Conservation (phyloP, 2,329 filamentous ascomycete genomes). For the Verticillium nonalfalfae region DNA sequence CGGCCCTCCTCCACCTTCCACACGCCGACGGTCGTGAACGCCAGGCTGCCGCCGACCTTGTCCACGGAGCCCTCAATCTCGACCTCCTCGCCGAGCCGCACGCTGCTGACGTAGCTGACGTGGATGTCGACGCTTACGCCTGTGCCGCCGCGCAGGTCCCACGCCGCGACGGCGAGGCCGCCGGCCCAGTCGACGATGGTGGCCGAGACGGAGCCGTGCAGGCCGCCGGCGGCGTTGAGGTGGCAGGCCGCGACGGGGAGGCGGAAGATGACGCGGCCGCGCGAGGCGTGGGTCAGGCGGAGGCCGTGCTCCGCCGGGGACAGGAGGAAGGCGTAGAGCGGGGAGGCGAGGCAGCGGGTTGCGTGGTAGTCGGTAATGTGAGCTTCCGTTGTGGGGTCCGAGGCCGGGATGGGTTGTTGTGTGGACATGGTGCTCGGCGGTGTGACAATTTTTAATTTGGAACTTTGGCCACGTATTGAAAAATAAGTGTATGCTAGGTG, state of each 20-base stretch:
- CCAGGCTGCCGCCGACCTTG: slow-evolving; percentile 60
- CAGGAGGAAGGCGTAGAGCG: slow-evolving; percentile 16
- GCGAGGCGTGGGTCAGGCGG: slow-evolving; percentile 13
- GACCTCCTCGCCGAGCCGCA: slow-evolving; percentile 57
- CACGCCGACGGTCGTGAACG: slow-evolving; percentile 35
- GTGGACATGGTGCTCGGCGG: neutral
- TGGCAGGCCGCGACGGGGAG: slow-evolving; percentile 12
- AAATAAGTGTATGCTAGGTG: no score
- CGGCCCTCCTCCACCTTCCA: slow-evolving; percentile 11
- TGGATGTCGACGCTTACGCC: slow-evolving; percentile 73
- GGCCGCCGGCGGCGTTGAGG: slow-evolving; percentile 34
- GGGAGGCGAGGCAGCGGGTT: slow-evolving; percentile 14
- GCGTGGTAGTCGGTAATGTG: slow-evolving; percentile 14
- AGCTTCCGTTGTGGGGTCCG: slow-evolving; percentile 12
- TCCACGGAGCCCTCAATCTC: slow-evolving; percentile 62
- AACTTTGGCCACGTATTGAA: no score
- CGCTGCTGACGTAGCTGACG: slow-evolving; percentile 60
- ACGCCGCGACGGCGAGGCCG: slow-evolving; percentile 63
- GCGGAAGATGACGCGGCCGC: slow-evolving; percentile 12
- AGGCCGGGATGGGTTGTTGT: slow-evolving; percentile 2
- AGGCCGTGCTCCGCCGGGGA: slow-evolving; percentile 6
- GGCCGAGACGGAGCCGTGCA: slow-evolving; percentile 68
- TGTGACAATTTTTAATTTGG: neutral
- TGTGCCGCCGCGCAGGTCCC: slow-evolving; percentile 54
- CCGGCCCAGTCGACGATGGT: slow-evolving; percentile 69